Evolutionary conservation across 2,329 filamentous ascomycete genomes (phyloP).

Genomic region (Clonostachys chloroleuca): DNA sequence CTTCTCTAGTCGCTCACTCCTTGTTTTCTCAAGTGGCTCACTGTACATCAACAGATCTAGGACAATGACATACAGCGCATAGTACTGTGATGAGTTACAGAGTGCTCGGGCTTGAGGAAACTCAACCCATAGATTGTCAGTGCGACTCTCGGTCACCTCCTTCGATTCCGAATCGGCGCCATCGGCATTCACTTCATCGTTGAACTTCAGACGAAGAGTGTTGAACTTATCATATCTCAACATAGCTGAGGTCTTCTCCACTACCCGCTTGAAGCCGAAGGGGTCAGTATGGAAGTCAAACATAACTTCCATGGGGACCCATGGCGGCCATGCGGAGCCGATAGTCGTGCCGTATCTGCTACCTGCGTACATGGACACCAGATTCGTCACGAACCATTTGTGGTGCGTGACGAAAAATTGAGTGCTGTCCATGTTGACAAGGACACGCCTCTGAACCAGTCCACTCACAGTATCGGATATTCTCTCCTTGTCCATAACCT

Average conservation of each 20-base stretch:
- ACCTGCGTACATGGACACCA: conserved; percentile 89
- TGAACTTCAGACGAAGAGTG: conserved; percentile 91
- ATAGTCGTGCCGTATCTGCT: conserved; percentile 84
- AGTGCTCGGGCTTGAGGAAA: conserved; percentile 93
- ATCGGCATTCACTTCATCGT: conserved; percentile 78
- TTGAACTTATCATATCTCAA: conserved; percentile 98
- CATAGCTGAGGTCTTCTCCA: conserved; percentile 93
- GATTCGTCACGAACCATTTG: conserved; percentile 79
- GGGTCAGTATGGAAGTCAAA: conserved; percentile 92
- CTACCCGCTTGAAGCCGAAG: conserved; percentile 95
- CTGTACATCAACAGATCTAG: conserved; percentile 93
- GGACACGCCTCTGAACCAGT: conserved; percentile 89
- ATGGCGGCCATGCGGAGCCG: conserved; percentile 91
- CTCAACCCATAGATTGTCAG: conserved; percentile 95
- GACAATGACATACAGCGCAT: conserved; percentile 96
- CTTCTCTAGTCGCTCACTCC: conserved; percentile 91
- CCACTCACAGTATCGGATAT: conserved; percentile 91
- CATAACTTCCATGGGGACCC: conserved; percentile 98
- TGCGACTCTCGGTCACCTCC: conserved; percentile 64
- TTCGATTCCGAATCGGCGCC: conserved; percentile 38
- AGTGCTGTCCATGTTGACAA: conserved; percentile 93
- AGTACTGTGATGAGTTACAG: conserved; percentile 97
- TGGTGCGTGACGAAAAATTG: conserved; percentile 98
- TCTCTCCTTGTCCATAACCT: conserved; percentile 95
- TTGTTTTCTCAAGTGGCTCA: conserved; percentile 95